phyloP scores from a whole-genome alignment of 805 yeast species.

The Debaryomyces hansenii region DNA sequence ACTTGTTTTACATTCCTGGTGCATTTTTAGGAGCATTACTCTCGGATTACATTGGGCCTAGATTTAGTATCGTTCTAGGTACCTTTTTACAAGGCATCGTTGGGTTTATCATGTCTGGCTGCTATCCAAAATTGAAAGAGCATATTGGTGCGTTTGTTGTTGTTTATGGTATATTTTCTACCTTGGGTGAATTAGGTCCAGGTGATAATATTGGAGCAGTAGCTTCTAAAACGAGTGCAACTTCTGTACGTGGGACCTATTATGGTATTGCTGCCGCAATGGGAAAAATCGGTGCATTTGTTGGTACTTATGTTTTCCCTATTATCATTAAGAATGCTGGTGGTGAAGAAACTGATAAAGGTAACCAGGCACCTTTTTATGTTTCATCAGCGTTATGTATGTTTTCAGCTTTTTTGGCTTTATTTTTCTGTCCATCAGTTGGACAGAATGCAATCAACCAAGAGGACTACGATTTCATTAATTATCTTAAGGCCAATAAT shows the following conservation, averaged over 20 bases:
- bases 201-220: constrained; percentile 90
- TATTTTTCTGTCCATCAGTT: constrained; percentile 74
- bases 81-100: constrained; percentile 70
- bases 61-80: constrained; percentile 72
- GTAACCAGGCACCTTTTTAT: constrained; percentile 78
- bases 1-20: constrained; percentile 89
- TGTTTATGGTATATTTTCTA: constrained; percentile 81
- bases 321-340: constrained; percentile 66
- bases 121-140: constrained; percentile 52
- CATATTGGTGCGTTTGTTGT: constrained; percentile 80
- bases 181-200: constrained; percentile 92
- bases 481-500: constrained; percentile 66
- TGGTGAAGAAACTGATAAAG: constrained; percentile 41
- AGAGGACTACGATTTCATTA: constrained; percentile 73
- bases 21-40: constrained; percentile 80
- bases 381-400: constrained; percentile 76
- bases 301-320: constrained; percentile 88
- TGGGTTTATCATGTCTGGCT: constrained; percentile 83
- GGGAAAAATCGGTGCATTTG: constrained; percentile 92
- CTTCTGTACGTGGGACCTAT: constrained; percentile 87
- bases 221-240: constrained; percentile 83
- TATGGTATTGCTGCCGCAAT: constrained; percentile 90
- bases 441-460: constrained; percentile 79
- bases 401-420: constrained; percentile 65
- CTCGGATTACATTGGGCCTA: constrained; percentile 91